These are phyloP conservation scores for Talaromyces verruculosus DNA, from an alignment of 2,329 filamentous ascomycete genomes.

Conservation along the genomic window DNA sequence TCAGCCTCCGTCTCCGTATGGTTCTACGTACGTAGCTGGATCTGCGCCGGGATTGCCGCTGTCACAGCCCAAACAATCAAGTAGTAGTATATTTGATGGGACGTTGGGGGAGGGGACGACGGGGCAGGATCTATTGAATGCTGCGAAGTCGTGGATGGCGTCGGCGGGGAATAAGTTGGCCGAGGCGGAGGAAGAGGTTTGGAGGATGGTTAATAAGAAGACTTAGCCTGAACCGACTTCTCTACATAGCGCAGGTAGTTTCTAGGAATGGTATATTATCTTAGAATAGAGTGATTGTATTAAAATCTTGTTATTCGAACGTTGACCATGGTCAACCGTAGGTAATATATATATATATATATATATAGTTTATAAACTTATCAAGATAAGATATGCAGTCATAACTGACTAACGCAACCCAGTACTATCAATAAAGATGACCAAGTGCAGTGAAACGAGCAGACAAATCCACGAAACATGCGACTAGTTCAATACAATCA, in stretches of 20 bases:
- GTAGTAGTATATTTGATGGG: neutral
- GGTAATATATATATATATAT: slow-evolving; percentile 6
- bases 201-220: slow-evolving; percentile 47
- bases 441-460: slow-evolving; percentile 23
- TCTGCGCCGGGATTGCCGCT: neutral
- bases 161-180: slow-evolving; percentile 43
- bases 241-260: no score
- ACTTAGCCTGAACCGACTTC: neutral
- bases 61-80: neutral
- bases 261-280: no score
- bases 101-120: neutral
- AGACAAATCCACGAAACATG: slow-evolving; percentile 14
- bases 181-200: slow-evolving; percentile 50
- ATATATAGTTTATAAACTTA: slow-evolving; percentile 5
- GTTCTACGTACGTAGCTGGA: neutral
- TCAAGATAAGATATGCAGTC: slow-evolving; percentile 3
- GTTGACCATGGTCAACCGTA: neutral
- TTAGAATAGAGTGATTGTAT: neutral
- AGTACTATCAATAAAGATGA: slow-evolving; percentile 37
- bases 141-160: slow-evolving; percentile 45
- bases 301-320: neutral
- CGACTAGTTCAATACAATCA: slow-evolving; percentile 37
- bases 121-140: slow-evolving; percentile 36
- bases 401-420: slow-evolving; percentile 22
- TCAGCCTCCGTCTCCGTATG: slow-evolving; percentile 23